Conservation (phyloP, 176 grass and related monocot species). For the Microstegium vimineum region DNA sequence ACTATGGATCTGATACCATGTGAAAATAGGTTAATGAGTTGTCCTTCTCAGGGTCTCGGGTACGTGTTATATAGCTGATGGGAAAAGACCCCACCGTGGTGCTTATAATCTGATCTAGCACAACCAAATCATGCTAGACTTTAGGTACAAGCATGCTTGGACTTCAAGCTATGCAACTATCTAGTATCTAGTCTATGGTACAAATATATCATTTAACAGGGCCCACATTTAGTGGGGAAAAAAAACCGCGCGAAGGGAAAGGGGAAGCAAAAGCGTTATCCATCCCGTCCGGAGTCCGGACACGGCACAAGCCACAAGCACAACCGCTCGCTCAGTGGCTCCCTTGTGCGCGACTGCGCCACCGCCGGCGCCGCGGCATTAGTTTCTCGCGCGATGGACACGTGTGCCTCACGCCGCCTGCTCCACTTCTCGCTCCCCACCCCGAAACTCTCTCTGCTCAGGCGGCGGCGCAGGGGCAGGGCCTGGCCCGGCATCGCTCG, state of each 20-base stretch:
- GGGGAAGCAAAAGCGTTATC: conserved; percentile 12
- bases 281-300: neutral
- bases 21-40: no score
- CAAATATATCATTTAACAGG: no score
- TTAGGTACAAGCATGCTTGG: no score
- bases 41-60: no score
- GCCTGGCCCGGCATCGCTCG: neutral
- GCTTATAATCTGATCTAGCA: no score
- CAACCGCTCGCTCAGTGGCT: conserved; percentile 3
- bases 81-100: no score
- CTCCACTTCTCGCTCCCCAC: conserved; percentile 1
- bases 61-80: no score
- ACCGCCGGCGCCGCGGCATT: neutral
- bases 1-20: no score
- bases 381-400: conserved; percentile 12
- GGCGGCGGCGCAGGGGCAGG: neutral
- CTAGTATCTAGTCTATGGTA: no score
- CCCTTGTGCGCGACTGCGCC: neutral
- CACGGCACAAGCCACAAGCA: neutral
- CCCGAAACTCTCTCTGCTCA: conserved; percentile 2
- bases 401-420: conserved; percentile 18
- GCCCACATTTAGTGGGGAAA: neutral
- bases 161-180: no score
- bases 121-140: no score
- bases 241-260: neutral